Evolutionary conservation across 768 basidiomycete species (phyloP).

Genomic region (Tylopilus plumbeoviolaceoides): DNA sequence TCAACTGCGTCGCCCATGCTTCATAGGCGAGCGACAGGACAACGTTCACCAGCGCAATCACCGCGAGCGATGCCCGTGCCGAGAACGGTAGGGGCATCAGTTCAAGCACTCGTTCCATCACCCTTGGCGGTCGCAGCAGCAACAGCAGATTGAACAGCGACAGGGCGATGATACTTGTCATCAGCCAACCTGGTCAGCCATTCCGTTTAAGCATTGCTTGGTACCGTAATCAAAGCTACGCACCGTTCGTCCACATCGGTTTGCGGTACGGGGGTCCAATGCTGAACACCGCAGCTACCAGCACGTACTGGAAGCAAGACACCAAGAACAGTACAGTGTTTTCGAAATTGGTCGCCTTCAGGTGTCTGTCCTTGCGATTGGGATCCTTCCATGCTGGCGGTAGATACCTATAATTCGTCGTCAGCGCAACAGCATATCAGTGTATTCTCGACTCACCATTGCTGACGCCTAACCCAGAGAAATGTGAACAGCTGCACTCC

Average conservation of each 20-base stretch:
- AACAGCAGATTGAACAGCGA: constrained; percentile 73
- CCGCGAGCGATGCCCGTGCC: constrained; percentile 67
- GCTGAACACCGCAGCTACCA: constrained; percentile 95
- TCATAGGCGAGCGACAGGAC: constrained; percentile 72
- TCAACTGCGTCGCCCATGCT: constrained; percentile 58
- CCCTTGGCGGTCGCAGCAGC: constrained; percentile 64
- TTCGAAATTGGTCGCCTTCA: constrained; percentile 86
- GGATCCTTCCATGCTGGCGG: constrained; percentile 53
- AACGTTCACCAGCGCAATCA: constrained; percentile 67
- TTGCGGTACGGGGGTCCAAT: constrained; percentile 97
- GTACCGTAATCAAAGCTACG: constrained; percentile 19
- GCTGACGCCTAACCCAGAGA: constrained; percentile 79
- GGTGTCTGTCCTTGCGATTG: constrained; percentile 55
- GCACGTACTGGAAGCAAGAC: constrained; percentile 97
- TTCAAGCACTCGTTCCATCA: constrained; percentile 60
- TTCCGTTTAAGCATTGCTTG: background rate
- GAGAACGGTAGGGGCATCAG: constrained; percentile 69
- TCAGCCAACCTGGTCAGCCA: constrained; percentile 60
- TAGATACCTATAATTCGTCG: constrained; percentile 55
- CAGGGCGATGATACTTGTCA: constrained; percentile 69
- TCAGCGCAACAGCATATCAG: background rate
- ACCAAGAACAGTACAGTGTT: constrained; percentile 90
- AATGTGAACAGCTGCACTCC: constrained; percentile 83
- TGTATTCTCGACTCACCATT: constrained; percentile 53
- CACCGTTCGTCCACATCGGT: constrained; percentile 93